Evolutionary conservation across 1,284 basidiomycete genomes (phyloP), one percentile per base, ranked within the genome.

Genomic region (Butyriboletus appendiculatus): DNA sequence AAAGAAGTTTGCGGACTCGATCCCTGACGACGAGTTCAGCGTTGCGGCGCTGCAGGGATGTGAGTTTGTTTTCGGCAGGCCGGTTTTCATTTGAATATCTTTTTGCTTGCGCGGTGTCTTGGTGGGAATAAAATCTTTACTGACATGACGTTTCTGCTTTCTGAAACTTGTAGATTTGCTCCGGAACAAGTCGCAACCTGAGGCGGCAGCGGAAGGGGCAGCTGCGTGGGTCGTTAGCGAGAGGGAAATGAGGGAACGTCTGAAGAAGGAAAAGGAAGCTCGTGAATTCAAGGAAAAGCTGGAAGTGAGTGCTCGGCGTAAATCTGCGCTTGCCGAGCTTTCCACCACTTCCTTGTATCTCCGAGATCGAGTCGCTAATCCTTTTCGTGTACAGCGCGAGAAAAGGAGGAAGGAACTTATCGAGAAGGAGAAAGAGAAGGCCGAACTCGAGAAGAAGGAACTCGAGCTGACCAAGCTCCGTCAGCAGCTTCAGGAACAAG

Each of bases 21-120:
- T 93, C 28, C 88, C 90, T 0, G 86, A 90, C 24, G 84, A 88
- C 39, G 87, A 88, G 71, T 91, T 93, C 66, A 89, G 87, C 62
- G 87, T 92, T 51, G 90, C 92, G n/a, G 85, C 88, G 52, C 74
- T 94, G 55, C 91, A 93, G 73, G 91, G 90, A 67, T 93, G 87
- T 89, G 69, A 80, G 87, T 83, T 63, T 47, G 2, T 57, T 60
- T 63, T 56, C 56, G 43, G 38, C 48, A 24, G 37, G 39, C 28
- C 37, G 48, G 47, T 42, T 28, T 57, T 56, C 18, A 15, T 45
- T 45, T 30, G 33, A 37, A 24, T 45, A 18, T 55, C 24, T 45
- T 22, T 22, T 50, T 58, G 11, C 20, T 55, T 50, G 49, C 45
- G 45, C 48, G 44, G 54, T 58, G 62, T 43, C 35, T 58, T 40